A percentile compares a stretch with the other conserved stretches of the same genome.
Evolutionary conservation across 2,329 filamentous ascomycete species (phyloP).

Genomic region (Lizonia empirigonia): DNA sequence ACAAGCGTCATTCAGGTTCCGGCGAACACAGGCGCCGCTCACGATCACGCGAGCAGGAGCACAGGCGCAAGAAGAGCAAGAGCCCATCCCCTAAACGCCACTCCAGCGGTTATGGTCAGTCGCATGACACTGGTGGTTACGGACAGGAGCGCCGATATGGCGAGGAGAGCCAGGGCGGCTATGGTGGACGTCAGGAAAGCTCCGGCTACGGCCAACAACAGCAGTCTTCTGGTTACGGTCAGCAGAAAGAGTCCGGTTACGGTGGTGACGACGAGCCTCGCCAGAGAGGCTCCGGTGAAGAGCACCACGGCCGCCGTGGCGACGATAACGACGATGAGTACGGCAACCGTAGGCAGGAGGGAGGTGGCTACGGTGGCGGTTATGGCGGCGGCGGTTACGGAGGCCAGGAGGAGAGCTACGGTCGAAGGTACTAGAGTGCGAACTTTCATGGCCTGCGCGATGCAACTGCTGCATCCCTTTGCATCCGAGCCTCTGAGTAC

Average conservation of each 20-base stretch:
- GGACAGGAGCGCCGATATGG: conserved; percentile 31
- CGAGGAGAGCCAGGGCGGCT: conserved; percentile 18
- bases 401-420: conserved; percentile 13
- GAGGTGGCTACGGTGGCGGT: conserved; percentile 16
- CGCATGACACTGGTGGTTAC: conserved; percentile 17
- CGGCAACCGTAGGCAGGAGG: conserved; percentile 17
- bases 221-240: conserved; percentile 7
- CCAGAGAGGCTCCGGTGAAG: conserved; percentile 13
- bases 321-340: conserved; percentile 11
- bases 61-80: conserved; percentile 24
- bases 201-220: conserved; percentile 12
- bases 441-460: not conserved
- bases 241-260: conserved; percentile 1
- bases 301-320: conserved; percentile 11
- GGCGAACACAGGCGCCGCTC: conserved; percentile 23
- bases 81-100: conserved; percentile 25
- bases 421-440: conserved; percentile 19
- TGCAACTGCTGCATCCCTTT: not conserved
- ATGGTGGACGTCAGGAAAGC: conserved; percentile 3
- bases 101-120: conserved; percentile 24
- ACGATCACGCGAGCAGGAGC: conserved; percentile 15
- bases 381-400: conserved; percentile 14
- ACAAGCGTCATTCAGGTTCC: conserved; percentile 32
- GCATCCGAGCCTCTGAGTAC: not conserved
- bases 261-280: conserved; percentile 22